phyloP scores from a whole-genome alignment of 306 rosid species.

The Arachis stenosperma region DNA sequence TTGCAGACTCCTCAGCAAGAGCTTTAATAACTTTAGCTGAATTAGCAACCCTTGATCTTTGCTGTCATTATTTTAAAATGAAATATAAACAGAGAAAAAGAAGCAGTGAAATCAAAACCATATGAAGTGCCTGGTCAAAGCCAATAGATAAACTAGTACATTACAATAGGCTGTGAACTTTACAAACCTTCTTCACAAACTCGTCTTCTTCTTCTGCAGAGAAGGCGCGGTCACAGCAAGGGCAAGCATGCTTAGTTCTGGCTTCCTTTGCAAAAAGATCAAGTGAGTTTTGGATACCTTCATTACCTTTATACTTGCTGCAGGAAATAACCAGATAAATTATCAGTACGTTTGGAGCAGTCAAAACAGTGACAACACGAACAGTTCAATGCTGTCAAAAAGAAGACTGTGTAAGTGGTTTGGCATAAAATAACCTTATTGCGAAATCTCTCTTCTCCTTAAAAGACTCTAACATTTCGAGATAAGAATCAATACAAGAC shows the following conservation, averaged over 20 bases:
- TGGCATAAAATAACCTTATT: conserved; percentile 62
- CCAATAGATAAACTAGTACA: conserved; percentile 14
- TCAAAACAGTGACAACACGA: conserved; percentile 8
- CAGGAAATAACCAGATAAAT: conserved; percentile 46
- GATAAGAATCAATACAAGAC: conserved; percentile 67
- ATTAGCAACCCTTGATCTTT: conserved; percentile 82
- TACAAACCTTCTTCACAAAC: conserved; percentile 85
- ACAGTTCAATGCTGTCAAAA: conserved; percentile 26
- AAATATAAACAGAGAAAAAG: conserved; percentile 3
- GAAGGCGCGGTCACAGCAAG: conserved; percentile 95
- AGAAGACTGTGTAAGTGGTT: conserved; percentile 28
- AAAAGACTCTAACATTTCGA: conserved; percentile 63
- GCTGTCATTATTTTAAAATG: conserved; percentile 54
- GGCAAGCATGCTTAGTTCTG: conserved; percentile 89
- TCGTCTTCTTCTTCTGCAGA: conserved; percentile 90
- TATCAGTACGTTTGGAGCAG: conserved; percentile 41
- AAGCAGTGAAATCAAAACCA: conserved; percentile 40
- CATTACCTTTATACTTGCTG: conserved; percentile 87
- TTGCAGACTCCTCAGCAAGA: conserved; percentile 71
- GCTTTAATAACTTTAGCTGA: conserved; percentile 81
- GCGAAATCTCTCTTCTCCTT: conserved; percentile 81
- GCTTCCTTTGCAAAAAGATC: conserved; percentile 97
- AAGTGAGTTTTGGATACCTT: conserved; percentile 95
- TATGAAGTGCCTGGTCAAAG: conserved; percentile 19
- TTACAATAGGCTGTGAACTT: conserved; percentile 37